phyloP scores from a whole-genome alignment of 768 basidiomycete species.

The Auricularia heimuer region DNA sequence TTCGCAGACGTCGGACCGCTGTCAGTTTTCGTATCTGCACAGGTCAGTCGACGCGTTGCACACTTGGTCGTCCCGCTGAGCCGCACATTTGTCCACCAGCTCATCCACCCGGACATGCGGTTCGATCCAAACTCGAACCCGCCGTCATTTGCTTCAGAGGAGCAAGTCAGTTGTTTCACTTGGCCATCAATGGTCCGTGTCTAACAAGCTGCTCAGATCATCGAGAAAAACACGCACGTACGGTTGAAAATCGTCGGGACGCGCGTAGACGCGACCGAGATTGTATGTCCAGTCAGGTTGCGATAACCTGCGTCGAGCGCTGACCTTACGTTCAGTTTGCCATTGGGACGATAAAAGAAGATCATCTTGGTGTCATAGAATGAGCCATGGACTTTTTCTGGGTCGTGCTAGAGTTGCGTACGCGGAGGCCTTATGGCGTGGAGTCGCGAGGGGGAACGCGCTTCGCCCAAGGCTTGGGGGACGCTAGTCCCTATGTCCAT shows the following conservation, averaged over 20 bases:
- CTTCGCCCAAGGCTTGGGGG: too few species aligned
- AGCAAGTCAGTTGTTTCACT: slow-evolving; percentile 45
- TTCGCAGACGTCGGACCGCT: slow-evolving; percentile 95
- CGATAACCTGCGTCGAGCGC: not conserved
- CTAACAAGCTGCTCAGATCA: slow-evolving; percentile 44
- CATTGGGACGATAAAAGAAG: slow-evolving; percentile 97
- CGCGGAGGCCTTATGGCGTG: too few species aligned
- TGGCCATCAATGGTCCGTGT: slow-evolving; percentile 4
- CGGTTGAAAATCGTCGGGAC: slow-evolving; percentile 98
- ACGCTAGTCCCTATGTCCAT: too few species aligned
- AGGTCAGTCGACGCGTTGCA: slow-evolving; percentile 41
- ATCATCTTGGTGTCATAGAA: slow-evolving; percentile 90
- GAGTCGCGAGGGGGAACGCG: too few species aligned
- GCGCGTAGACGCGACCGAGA: slow-evolving; percentile 94
- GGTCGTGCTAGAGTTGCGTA: too few species aligned
- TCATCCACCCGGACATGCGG: slow-evolving; percentile 87
- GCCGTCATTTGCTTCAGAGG: slow-evolving; percentile 89
- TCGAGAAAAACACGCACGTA: slow-evolving; percentile 86
- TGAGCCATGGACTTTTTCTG: slow-evolving; percentile 17
- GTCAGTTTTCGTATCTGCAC: slow-evolving; percentile 90
- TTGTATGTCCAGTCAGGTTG: slow-evolving; percentile 43
- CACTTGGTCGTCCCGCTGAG: not conserved
- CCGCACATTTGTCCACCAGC: slow-evolving; percentile 31
- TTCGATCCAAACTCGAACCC: slow-evolving; percentile 96
- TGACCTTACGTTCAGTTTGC: slow-evolving; percentile 55